These are phyloP conservation scores for Skeletonema grethae DNA, from an alignment of 108 stramenopile genomes.

Conservation along the genomic window DNA sequence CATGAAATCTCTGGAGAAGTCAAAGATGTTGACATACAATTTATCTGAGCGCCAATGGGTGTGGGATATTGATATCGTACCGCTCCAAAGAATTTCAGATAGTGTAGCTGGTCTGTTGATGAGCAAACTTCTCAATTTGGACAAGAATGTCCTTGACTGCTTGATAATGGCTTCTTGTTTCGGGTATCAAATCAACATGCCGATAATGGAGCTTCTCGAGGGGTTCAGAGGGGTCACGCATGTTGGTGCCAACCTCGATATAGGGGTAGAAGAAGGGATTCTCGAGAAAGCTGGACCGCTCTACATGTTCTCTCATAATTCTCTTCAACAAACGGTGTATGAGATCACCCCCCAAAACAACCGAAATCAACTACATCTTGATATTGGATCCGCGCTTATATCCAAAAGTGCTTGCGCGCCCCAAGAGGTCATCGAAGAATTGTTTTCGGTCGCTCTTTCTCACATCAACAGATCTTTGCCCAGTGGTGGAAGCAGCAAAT, in stretches of 20 bases:
- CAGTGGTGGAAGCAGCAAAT: not conserved
- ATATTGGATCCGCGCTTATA: constrained; percentile 4
- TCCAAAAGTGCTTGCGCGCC: not conserved
- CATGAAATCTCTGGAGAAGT: constrained; percentile 26
- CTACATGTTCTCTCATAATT: not conserved
- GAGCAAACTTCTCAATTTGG: constrained; percentile 4
- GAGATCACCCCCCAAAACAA: not conserved
- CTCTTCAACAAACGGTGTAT: not conserved
- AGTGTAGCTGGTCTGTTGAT: constrained; percentile 1
- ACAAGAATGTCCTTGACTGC: not conserved
- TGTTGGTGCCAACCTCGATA: not conserved
- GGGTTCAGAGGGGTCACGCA: not conserved
- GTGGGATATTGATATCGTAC: constrained; percentile 24
- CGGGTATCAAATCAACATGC: not conserved
- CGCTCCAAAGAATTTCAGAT: not conserved
- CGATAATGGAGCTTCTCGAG: not conserved
- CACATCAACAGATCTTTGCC: not conserved
- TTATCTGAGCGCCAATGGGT: constrained; percentile 30
- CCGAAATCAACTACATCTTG: not conserved
- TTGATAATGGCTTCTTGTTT: constrained; percentile 2
- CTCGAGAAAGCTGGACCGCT: constrained; percentile 12
- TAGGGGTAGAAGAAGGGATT: constrained; percentile 7
- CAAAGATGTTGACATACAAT: constrained; percentile 28
- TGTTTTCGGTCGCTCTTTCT: constrained; percentile 2
- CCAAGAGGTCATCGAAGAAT: not conserved